Percentiles rank a stretch among this genome's conserved stretches.
Conservation (phyloP, 1,139 yeast species). For the Diutina scorzettiae region DNA sequence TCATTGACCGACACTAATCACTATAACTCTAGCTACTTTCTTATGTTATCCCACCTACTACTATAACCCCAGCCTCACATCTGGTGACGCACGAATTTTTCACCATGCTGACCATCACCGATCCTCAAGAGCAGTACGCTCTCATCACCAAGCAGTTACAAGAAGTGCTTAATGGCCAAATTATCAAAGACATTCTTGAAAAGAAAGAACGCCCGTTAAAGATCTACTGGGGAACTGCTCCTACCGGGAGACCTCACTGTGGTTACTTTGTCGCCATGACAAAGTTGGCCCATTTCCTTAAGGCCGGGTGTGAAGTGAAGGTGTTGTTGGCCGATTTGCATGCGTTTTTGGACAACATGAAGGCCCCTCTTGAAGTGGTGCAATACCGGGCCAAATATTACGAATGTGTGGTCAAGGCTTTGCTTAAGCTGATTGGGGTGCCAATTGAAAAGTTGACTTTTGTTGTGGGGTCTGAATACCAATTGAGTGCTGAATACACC, state of each 20-base stretch:
- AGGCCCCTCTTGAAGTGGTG: constrained; percentile 92
- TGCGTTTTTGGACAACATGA: constrained; percentile 96
- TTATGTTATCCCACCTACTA: no score
- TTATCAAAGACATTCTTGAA: constrained; percentile 74
- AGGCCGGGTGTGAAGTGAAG: constrained; percentile 92
- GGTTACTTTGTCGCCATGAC: constrained; percentile 98
- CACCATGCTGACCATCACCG: constrained; percentile 7
- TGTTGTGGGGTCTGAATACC: constrained; percentile 82
- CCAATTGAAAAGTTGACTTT: constrained; percentile 83
- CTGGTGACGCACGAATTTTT: background rate
- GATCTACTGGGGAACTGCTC: constrained; percentile 86
- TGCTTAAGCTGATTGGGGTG: constrained; percentile 74
- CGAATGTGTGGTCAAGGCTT: constrained; percentile 70
- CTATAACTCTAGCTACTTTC: no score
- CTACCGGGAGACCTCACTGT: constrained; percentile 97
- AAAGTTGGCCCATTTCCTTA: constrained; percentile 85
- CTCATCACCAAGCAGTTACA: constrained; percentile 80
- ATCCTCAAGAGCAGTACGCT: constrained; percentile 43
- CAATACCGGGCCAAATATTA: constrained; percentile 82
- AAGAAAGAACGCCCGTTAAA: constrained; percentile 71
- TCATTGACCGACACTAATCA: no score
- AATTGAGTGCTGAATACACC: constrained; percentile 63
- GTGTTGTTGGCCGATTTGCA: constrained; percentile 94
- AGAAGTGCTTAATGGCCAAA: constrained; percentile 82
- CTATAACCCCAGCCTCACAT: no score